Conservation (phyloP, 306 rosid genomes). For the Cucumis cinereus region DNA sequence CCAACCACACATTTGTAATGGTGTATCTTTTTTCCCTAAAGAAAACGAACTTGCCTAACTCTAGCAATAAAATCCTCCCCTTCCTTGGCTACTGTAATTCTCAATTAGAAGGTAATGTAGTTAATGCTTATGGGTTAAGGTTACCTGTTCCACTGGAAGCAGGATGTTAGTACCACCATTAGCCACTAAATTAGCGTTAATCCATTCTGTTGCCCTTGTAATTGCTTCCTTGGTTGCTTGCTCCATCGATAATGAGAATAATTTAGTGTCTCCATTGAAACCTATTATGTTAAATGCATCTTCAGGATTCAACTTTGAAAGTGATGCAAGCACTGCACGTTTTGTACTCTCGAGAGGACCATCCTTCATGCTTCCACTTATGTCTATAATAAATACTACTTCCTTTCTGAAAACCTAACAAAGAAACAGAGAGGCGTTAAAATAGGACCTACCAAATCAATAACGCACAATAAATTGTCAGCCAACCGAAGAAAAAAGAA, state of each 20-base stretch:
- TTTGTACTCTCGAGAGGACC: constrained; percentile 57
- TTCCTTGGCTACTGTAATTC: not conserved
- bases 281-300: constrained; percentile 78
- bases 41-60: not conserved
- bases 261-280: constrained; percentile 39
- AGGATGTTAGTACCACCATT: constrained; percentile 69
- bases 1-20: not conserved
- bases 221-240: constrained; percentile 44
- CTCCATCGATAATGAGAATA: constrained; percentile 64
- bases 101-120: not conserved
- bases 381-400: constrained; percentile 69
- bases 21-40: no score
- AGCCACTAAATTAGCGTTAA: constrained; percentile 31
- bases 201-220: constrained; percentile 54
- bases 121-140: not conserved
- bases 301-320: constrained; percentile 39
- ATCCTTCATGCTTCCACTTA: constrained; percentile 84
- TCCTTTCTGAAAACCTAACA: constrained; percentile 61
- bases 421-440: constrained; percentile 1
- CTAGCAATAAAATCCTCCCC: not conserved
- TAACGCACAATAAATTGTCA: not conserved
- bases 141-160: constrained; percentile 72
- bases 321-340: constrained; percentile 56
- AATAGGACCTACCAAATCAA: not conserved
- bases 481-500: not conserved